Base-by-base conservation (phyloP, 2,329 filamentous ascomycete genomes). In the Pseudogymnoascus sp. region DNA sequence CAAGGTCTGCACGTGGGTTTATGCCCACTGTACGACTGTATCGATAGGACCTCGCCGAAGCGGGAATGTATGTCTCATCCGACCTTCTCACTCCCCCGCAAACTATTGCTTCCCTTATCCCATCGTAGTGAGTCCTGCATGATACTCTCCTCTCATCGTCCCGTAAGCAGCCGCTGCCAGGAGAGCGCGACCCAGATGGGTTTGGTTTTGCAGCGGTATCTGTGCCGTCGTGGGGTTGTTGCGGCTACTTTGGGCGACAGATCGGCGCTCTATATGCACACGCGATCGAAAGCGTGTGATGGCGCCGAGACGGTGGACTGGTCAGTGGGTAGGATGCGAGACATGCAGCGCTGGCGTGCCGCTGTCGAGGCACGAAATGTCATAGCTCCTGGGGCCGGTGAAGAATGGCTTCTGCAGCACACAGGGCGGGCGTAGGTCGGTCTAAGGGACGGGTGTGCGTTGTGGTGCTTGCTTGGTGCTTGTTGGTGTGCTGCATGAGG, bases 261-360 rank as follows among this genome's bases (percentile, higher is more conserved):
- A 33, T 50, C 44, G 26, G 44, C 44, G 26, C 8, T 8, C 26
- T 8, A 11, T 31, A 50, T 50, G 44, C 44, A 50, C 44, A 50
- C 44, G 44, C 44, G 44, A 50, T 50, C 44, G 26, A 50, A 50
- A 50, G 44, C 44, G 44, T 50, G n/a, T 31, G 44, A 50, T 17
- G 44, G 44, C 44, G 44, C 44, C 44, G 44, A 50, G 44, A 50
- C 44, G 44, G 44, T 50, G 26, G n/a, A 50, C 24, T 24, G 26
- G 26, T 50, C 26, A 50, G 26, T 50, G 44, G 44, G 44, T 50
- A 31, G 44, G 44, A 31, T 50, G 26, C 44, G 17, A 50, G 26
- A 50, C 44, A 50, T 50, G 44, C 21, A n/a, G 40, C 40, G 40
- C 26, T 50, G 44, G 44, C 26, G 26, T 50, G 44, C n/a, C 44